These are phyloP conservation scores for Blastosporella zonata DNA, from an alignment of 1,284 basidiomycete genomes.

Conservation along the genomic window DNA sequence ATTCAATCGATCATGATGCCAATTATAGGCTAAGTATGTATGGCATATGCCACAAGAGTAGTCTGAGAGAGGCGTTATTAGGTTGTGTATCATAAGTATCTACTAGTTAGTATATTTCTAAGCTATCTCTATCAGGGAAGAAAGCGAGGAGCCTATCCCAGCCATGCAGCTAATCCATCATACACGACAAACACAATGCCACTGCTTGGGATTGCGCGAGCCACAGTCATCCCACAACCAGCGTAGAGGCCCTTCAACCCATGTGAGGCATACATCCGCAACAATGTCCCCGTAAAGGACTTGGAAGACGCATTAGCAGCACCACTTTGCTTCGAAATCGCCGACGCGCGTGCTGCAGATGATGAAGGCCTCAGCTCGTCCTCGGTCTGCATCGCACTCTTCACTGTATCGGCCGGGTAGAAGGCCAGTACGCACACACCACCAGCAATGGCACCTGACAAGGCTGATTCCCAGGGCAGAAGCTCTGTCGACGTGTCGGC, in stretches of 20 bases:
- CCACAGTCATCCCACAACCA: conserved; percentile 92
- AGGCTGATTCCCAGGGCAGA: conserved; percentile 77
- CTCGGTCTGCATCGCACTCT: conserved; percentile 94
- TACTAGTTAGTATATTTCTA: background rate
- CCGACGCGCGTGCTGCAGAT: conserved; percentile 20
- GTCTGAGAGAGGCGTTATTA: too few relatives aligned
- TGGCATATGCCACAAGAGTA: too few relatives aligned
- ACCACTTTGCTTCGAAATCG: conserved; percentile 27
- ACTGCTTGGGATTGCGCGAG: conserved; percentile 84
- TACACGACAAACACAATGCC: conserved; percentile 92
- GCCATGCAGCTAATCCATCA: conserved; percentile 45
- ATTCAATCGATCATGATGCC: too few relatives aligned
- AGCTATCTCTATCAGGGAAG: background rate
- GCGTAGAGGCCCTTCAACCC: conserved; percentile 89
- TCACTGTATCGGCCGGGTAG: conserved; percentile 94
- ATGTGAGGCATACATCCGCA: conserved; percentile 71
- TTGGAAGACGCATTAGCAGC: conserved; percentile 23
- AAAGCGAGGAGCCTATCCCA: conserved; percentile 36
- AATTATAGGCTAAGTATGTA: too few relatives aligned
- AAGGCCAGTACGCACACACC: conserved; percentile 82
- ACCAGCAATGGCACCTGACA: conserved; percentile 85
- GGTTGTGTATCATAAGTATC: too few relatives aligned
- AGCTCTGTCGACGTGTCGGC: conserved; percentile 75
- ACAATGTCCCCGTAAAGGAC: conserved; percentile 66
- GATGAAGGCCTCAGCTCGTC: conserved; percentile 72